Evolutionary conservation across 75 land plant genomes (phyloP).

Genomic region (Cunninghamia lanceolata): DNA sequence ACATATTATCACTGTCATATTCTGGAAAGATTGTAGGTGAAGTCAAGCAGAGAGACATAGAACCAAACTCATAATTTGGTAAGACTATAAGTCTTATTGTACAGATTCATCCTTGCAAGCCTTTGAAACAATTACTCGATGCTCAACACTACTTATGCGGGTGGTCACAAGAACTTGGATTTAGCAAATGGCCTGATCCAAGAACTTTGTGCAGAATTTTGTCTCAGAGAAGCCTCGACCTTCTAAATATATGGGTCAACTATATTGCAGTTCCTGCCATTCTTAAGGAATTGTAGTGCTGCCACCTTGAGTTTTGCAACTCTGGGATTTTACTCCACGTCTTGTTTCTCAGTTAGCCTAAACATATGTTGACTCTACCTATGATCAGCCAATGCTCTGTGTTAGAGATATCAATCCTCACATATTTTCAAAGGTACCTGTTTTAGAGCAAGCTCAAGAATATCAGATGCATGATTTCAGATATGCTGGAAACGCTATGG

Average conservation of each 20-base stretch:
- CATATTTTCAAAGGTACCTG: conserved; percentile 41
- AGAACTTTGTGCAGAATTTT: conserved; percentile 28
- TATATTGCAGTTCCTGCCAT: too few species aligned
- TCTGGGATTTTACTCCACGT: too few species aligned
- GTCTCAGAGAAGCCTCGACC: conserved; percentile 27
- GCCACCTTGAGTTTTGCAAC: too few species aligned
- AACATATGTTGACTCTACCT: too few species aligned
- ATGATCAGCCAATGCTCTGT: conserved; percentile 56
- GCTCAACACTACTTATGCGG: too few species aligned
- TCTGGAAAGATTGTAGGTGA: neutral
- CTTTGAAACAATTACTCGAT: conserved; percentile 30
- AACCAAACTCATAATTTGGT: conserved; percentile 17
- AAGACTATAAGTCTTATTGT: conserved; percentile 33
- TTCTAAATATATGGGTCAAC: conserved; percentile 43
- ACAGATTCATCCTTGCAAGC: conserved; percentile 22
- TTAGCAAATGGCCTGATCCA: conserved; percentile 23
- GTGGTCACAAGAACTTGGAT: conserved; percentile 25
- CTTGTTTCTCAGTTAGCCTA: too few species aligned
- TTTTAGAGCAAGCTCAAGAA: conserved; percentile 28
- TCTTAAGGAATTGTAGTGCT: too few species aligned
- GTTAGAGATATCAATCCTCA: conserved; percentile 42
- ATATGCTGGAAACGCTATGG: too few species aligned
- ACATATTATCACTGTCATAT: too few species aligned
- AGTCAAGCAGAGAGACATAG: conserved; percentile 8
- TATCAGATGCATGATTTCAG: too few species aligned